These are phyloP conservation scores for Staphylotrichum longicolle DNA, from an alignment of 495 filamentous ascomycete genomes.

Conservation along the genomic window DNA sequence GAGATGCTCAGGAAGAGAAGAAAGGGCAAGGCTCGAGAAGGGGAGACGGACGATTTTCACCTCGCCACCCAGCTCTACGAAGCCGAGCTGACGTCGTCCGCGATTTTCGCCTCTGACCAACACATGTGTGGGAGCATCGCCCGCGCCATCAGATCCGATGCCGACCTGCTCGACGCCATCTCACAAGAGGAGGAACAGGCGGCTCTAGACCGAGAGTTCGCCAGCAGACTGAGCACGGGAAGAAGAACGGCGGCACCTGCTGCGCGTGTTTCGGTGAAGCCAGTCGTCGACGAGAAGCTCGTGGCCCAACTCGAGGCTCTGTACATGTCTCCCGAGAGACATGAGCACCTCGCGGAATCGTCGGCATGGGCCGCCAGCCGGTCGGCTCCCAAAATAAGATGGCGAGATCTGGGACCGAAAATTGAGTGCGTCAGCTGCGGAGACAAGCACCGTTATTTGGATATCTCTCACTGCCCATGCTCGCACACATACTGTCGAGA, in stretches of 20 bases:
- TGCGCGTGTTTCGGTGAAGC: too few relatives aligned
- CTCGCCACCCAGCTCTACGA: slow-evolving; percentile 30
- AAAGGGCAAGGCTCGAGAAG: slow-evolving; percentile 37
- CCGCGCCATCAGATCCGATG: slow-evolving; percentile 32
- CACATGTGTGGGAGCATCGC: slow-evolving; percentile 38
- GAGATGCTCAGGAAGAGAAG: slow-evolving; percentile 16
- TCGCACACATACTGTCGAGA: slow-evolving; percentile 48
- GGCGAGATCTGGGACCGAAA: neutral
- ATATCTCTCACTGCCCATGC: slow-evolving; percentile 32
- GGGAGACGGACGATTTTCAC: slow-evolving; percentile 27
- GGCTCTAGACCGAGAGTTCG: slow-evolving; percentile 27
- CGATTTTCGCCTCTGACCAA: slow-evolving; percentile 28
- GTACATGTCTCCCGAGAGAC: too few relatives aligned
- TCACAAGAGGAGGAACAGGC: slow-evolving; percentile 27
- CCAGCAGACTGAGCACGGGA: slow-evolving; percentile 6
- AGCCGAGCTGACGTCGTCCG: slow-evolving; percentile 29
- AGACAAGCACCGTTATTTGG: slow-evolving; percentile 20
- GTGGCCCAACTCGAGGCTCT: neutral
- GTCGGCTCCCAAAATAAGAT: neutral
- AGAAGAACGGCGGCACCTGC: neutral
- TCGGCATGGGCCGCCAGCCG: slow-evolving; percentile 20
- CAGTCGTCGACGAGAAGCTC: neutral
- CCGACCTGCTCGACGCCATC: slow-evolving; percentile 19
- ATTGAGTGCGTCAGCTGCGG: slow-evolving; percentile 14
- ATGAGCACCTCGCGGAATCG: slow-evolving; percentile 13